Percentiles rank a stretch among this genome's conserved stretches.
Evolutionary conservation across 2,329 filamentous ascomycete genomes (phyloP).

Genomic region (Daldinia sp.): DNA sequence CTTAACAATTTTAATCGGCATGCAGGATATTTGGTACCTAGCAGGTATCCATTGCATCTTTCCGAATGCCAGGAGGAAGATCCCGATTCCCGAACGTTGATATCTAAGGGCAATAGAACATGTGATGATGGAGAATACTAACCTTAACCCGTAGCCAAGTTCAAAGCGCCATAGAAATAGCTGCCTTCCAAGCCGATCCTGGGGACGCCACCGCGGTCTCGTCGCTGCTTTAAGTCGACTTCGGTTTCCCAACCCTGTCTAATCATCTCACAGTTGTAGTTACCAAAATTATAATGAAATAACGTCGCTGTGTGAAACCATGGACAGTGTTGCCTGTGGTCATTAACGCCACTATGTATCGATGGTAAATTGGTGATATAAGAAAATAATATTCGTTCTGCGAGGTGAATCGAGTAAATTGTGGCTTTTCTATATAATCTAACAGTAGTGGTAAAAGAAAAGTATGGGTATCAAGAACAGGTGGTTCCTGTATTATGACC

Average conservation of each 20-base stretch:
- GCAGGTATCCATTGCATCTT: slow-evolving; percentile 26
- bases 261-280: slow-evolving; percentile 7
- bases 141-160: background rate
- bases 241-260: slow-evolving; percentile 12
- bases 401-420: too few species aligned
- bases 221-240: slow-evolving; percentile 15
- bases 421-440: too few species aligned
- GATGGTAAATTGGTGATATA: too few species aligned
- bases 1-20: background rate
- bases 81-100: slow-evolving; percentile 35
- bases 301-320: background rate
- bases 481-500: too few species aligned
- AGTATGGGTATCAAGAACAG: too few species aligned
- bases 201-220: background rate
- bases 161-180: slow-evolving; percentile 1
- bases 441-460: too few species aligned
- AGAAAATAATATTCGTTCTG: too few species aligned
- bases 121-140: background rate
- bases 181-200: background rate
- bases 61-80: slow-evolving; percentile 36
- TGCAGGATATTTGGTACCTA: slow-evolving; percentile 1
- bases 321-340: background rate
- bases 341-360: too few species aligned
- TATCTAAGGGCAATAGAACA: slow-evolving; percentile 5
- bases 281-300: slow-evolving; percentile 1